phyloP scores from a whole-genome alignment of 305 asterid species.

The Solanum hybrid region DNA sequence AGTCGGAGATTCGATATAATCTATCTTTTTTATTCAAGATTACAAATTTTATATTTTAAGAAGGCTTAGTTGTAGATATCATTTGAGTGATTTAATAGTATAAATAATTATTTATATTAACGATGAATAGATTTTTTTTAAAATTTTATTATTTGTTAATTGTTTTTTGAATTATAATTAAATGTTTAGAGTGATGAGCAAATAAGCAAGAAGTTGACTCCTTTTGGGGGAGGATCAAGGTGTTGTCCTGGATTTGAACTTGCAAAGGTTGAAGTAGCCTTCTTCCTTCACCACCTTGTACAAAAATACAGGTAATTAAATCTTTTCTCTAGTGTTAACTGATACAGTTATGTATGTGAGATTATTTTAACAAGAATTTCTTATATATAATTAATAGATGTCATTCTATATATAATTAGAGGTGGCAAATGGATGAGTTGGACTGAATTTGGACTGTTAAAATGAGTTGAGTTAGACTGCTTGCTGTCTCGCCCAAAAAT shows the following conservation, averaged over 20 bases:
- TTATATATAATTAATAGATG: not conserved
- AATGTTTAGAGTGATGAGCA: constrained; percentile 45
- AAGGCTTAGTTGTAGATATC: not conserved
- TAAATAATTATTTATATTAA: not conserved
- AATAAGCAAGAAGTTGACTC: constrained; percentile 61
- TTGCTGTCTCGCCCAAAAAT: not conserved
- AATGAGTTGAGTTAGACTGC: not conserved
- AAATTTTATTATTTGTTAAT: not conserved
- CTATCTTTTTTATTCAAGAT: too few species aligned
- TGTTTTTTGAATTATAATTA: not conserved
- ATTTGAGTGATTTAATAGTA: not conserved
- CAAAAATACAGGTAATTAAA: constrained; percentile 42
- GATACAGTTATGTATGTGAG: not conserved
- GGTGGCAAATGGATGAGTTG: not conserved
- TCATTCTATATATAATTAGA: not conserved
- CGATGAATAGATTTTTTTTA: not conserved
- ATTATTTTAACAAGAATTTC: not conserved
- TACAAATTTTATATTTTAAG: not conserved
- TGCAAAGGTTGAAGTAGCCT: constrained; percentile 70
- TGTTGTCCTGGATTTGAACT: constrained; percentile 84
- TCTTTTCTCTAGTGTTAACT: not conserved
- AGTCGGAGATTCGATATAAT: too few species aligned
- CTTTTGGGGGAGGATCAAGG: constrained; percentile 80
- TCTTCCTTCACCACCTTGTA: constrained; percentile 63
- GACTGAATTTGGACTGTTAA: rapidly evolving